Base-by-base conservation (phyloP, 2,329 filamentous ascomycete genomes). In the Trichoderma koningiopsis region DNA sequence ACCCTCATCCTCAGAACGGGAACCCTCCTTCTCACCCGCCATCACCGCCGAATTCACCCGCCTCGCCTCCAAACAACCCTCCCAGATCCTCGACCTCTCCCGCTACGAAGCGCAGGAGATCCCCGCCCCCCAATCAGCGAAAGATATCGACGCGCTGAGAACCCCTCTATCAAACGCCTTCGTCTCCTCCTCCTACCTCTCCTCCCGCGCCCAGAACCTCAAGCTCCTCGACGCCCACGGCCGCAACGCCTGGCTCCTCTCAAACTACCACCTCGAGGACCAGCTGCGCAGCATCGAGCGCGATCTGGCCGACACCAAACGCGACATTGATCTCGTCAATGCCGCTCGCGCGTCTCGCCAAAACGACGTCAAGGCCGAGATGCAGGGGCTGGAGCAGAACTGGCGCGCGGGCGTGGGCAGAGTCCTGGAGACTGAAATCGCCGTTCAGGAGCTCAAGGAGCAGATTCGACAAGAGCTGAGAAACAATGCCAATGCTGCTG, bases 161-260 rank as follows among this genome's bases (percentile, higher is more conserved):
- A 83, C 90, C 75, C 85, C 89, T 10, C 88, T 93, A 43, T 83
- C 87, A 16, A 81, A 78, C 57, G 83, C 86, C 62, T 84, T 85
- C 79, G 79, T 85, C 0, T 80, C 83, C 60, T 82, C 81, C 53
- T 77, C 83, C n/a, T 87, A 89, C 79, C 82, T 89, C 14, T 72
- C 77, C 14, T 75, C 80, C n/a, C 85, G 88, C 4, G 78, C 82
- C 43, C 75, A 83, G 37, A 85, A 88, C 79, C 87, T 97, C 22
- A 82, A 84, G 1, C 85, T 97, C n/a, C 87, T 97, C 24, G 92
- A 96, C 75, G 85, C 85, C 62, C 90, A 90, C 79, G 96, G 95
- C 73, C 93, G 93, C 81, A 97, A 97, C 79, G 91, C 93, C 11
- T 98, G 96, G 95, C 84, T 99, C 68, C 86, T 97, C 10, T 88